Evolutionary conservation across 371 early-diverging fungal species (phyloP), one percentile per base, ranked within the genome.

Genomic region (Rhizopus arrhizus): DNA sequence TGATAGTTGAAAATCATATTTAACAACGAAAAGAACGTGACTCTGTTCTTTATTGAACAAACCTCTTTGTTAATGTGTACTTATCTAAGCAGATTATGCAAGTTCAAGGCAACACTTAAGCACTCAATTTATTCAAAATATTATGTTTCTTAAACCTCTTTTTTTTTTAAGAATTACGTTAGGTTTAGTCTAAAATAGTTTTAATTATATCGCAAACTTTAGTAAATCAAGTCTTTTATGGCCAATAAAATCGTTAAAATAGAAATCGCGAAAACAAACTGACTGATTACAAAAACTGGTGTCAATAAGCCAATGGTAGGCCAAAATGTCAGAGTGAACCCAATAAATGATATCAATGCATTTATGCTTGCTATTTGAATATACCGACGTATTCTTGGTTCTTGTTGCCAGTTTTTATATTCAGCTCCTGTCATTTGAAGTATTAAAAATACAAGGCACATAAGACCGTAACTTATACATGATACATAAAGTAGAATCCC

Each of bases 401-500:
- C 47, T 36, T 68, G 60, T 32, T 68, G 57, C 68, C 68, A 68
- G 47, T 68, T 68, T 33, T 60, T 63, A 38, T 63, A 68, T 49
- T 68, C 64, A 10, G 58, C 64, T 15, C 64, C 64, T 49, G 56
- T 46, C 4, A 63, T 7, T 41, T 68, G 68, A 31, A 68, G 42
- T 32, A 57, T 29, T 13, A 56, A 29, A 43, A 68, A 68, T 5
- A 64, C 38, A 3, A 34, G n/a, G 47, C 58, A 63, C 15, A 68
- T 55, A 28, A 38, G 13, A 4, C 45, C 16, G 9, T 41, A 47
- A 11, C 63, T 42, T n/a, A 57, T 3, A 31, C 49, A 47, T 8
- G 64, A 59, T 34, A 63, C 41, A 32, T 59, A 57, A 49, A 63
- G 64, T 22, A 53, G 1, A 11, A 32, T 22, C 0, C 68, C 49